phyloP scores from a whole-genome alignment of 129 eudicot genomes.

The Centrapalus pauciflorus region DNA sequence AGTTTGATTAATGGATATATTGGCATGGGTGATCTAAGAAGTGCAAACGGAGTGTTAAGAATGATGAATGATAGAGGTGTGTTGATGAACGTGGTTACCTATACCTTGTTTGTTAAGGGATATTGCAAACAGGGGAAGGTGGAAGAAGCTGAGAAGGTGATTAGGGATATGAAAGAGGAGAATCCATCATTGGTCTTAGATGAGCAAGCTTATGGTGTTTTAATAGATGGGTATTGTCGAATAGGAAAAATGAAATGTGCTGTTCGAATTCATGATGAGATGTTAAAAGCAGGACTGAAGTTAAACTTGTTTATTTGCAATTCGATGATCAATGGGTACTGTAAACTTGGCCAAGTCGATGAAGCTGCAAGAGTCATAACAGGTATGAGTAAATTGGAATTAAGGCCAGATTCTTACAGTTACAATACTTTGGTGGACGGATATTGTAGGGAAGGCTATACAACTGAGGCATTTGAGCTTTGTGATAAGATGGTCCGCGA shows the following conservation, averaged over 20 bases:
- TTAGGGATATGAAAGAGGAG: conserved; percentile 46
- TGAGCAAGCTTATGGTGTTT: conserved; percentile 53
- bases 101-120: conserved; percentile 67
- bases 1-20: conserved; percentile 79
- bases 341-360: conserved; percentile 60
- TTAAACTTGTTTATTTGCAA: conserved; percentile 58
- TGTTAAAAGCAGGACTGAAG: conserved; percentile 56
- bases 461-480: conserved; percentile 45
- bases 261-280: conserved; percentile 49
- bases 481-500: conserved; percentile 54
- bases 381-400: conserved; percentile 46
- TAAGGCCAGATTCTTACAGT: conserved; percentile 78
- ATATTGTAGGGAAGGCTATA: conserved; percentile 54
- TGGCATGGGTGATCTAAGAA: conserved; percentile 45
- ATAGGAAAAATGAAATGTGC: conserved; percentile 69
- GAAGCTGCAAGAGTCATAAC: conserved; percentile 45
- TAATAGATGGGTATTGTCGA: conserved; percentile 68
- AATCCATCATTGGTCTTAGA: conserved; percentile 41
- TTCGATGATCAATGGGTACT: conserved; percentile 76
- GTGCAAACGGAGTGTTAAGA: conserved; percentile 51
- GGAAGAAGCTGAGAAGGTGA: conserved; percentile 67
- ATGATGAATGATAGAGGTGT: conserved; percentile 53
- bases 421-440: conserved; percentile 66
- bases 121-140: conserved; percentile 53
- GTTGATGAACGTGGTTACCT: conserved; percentile 49